These are phyloP conservation scores for Nakazawaea sp. DNA, from an alignment of 805 yeast genomes.

Conservation along the genomic window DNA sequence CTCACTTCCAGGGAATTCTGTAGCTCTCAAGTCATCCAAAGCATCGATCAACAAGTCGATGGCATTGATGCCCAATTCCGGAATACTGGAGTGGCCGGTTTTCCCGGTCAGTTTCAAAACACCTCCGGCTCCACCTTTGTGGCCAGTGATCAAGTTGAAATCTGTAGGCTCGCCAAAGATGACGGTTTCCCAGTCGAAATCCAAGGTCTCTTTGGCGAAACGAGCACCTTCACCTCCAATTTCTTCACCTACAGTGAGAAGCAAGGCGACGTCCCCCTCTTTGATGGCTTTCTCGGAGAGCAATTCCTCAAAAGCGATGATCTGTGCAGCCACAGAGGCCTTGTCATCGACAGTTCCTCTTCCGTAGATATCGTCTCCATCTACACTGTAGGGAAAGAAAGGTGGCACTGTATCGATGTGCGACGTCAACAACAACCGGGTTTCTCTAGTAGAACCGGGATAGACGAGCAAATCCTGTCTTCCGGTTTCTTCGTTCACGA, in stretches of 20 bases:
- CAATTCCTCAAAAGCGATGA: conserved; percentile 45
- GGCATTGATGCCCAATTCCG: conserved; percentile 61
- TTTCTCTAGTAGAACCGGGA: conserved; percentile 33
- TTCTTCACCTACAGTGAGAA: conserved; percentile 71
- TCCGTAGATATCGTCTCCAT: conserved; percentile 49
- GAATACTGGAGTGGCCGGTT: conserved; percentile 65
- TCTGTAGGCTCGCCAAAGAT: conserved; percentile 78
- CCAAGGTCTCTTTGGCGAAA: conserved; percentile 28
- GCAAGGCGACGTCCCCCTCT: conserved; percentile 51
- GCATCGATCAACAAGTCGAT: conserved; percentile 46
- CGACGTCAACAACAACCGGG: conserved; percentile 48
- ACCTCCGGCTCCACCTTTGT: conserved; percentile 49
- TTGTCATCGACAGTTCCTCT: conserved; percentile 72
- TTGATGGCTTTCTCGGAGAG: conserved; percentile 26
- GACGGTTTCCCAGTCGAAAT: conserved; percentile 48
- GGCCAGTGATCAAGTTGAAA: conserved; percentile 60
- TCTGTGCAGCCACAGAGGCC: conserved; percentile 59
- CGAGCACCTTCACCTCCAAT: conserved; percentile 60
- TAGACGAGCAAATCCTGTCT: conserved; percentile 56
- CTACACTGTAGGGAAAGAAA: conserved; percentile 39
- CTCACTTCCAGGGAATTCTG: conserved; percentile 42
- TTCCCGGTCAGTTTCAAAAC: conserved; percentile 42
- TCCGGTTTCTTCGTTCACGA: conserved; percentile 22
- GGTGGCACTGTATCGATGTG: conserved; percentile 76
- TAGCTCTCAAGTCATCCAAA: conserved; percentile 35